These are phyloP conservation scores for Priceomyces melissophilus DNA, from an alignment of 805 yeast species.

Conservation along the genomic window DNA sequence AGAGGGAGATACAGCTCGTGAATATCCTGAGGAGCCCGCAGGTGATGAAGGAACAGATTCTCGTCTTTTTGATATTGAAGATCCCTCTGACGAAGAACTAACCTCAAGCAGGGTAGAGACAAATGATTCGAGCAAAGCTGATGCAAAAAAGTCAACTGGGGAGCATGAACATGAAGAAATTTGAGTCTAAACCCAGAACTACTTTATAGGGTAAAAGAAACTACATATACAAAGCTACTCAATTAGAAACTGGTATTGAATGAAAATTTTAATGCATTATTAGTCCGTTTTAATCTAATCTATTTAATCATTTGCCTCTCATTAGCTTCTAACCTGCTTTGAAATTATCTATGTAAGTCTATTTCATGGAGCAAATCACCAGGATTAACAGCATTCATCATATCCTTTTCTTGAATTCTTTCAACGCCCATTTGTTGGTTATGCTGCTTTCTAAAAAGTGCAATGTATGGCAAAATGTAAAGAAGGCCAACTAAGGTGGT, in stretches of 20 bases:
- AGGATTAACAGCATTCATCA: constrained; percentile 44
- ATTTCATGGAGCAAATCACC: constrained; percentile 43
- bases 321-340: background rate
- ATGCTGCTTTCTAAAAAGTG: constrained; percentile 26
- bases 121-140: no score
- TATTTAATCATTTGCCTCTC: background rate
- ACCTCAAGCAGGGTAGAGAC: no score
- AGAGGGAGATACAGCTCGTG: constrained; percentile 32
- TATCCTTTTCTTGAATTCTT: constrained; percentile 41
- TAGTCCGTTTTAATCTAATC: no score
- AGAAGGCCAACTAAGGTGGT: constrained; percentile 39
- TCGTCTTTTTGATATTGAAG: constrained; percentile 29
- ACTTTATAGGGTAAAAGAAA: no score
- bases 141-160: no score
- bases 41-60: constrained; percentile 13
- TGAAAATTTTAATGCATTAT: no score
- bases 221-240: no score
- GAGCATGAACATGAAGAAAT: no score
- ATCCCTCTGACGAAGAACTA: no score
- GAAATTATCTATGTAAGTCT: constrained; percentile 34
- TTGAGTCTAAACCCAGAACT: no score
- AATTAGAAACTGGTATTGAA: no score
- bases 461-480: constrained; percentile 38
- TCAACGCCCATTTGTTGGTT: constrained; percentile 16
- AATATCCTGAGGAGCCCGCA: constrained; percentile 14